A percentile compares a stretch with the other conserved stretches of the same genome.
Evolutionary conservation across 768 basidiomycete genomes (phyloP).

Genomic region (Exidia glandulosa): DNA sequence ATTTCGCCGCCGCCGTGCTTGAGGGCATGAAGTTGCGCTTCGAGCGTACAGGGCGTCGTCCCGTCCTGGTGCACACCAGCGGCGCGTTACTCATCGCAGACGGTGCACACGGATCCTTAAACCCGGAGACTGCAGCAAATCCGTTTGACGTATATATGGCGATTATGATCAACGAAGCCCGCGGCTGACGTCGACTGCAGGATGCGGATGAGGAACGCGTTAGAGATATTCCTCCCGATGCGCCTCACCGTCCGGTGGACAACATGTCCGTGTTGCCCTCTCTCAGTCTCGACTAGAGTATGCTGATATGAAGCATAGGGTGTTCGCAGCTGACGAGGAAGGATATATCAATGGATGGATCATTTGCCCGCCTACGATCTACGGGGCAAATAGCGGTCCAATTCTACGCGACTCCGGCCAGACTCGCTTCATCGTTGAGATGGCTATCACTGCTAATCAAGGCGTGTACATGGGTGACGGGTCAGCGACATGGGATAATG

Average conservation of each 20-base stretch:
- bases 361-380: background rate
- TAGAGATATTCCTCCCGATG: background rate
- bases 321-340: background rate
- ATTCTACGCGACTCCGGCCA: background rate
- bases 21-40: background rate
- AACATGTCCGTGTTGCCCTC: background rate
- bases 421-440: background rate
- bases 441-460: too few species aligned
- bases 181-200: background rate
- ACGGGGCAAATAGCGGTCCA: background rate
- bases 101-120: background rate
- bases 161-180: too few species aligned
- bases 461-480: background rate
- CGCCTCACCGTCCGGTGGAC: background rate
- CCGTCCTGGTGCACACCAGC: background rate
- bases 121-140: background rate
- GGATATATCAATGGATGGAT: background rate
- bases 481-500: background rate
- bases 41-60: background rate
- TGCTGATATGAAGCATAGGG: background rate
- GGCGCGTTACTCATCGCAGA: background rate
- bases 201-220: background rate
- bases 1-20: background rate
- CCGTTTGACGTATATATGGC: background rate
- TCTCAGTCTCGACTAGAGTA: background rate